Percentiles rank a stretch among this genome's conserved stretches.
Evolutionary conservation across 2,329 filamentous ascomycete genomes (phyloP).

Genomic region (Pseudocercospora vitis): DNA sequence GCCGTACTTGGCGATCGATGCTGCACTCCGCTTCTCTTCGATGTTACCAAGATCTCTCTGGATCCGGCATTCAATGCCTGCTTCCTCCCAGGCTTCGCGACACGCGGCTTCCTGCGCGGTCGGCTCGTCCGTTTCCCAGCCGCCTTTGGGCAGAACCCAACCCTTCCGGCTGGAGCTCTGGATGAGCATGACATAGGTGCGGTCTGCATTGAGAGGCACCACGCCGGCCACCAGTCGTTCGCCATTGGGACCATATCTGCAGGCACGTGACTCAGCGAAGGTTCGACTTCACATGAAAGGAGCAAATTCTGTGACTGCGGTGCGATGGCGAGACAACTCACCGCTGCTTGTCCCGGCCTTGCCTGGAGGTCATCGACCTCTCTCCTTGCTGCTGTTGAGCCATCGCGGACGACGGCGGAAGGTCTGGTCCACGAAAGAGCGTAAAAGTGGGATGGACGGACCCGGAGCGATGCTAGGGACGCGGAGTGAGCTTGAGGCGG

Average conservation of each 20-base stretch:
- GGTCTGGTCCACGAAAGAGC: slow-evolving; percentile 22
- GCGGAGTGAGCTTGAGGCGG: slow-evolving; percentile 4
- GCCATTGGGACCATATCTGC: slow-evolving; percentile 85
- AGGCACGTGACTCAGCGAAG: slow-evolving; percentile 26
- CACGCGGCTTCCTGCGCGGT: slow-evolving; percentile 78
- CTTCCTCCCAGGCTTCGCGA: slow-evolving; percentile 97
- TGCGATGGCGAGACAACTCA: slow-evolving; percentile 18
- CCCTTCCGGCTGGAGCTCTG: slow-evolving; percentile 87
- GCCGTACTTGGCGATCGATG: slow-evolving; percentile 37
- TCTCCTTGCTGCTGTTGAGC: slow-evolving; percentile 44
- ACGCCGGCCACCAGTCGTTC: slow-evolving; percentile 94
- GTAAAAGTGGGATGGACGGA: slow-evolving; percentile 22
- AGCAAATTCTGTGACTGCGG: neutral
- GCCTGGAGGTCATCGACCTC: slow-evolving; percentile 64
- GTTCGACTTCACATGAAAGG: slow-evolving; percentile 4
- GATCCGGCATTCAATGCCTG: slow-evolving; percentile 83
- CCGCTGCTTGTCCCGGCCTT: slow-evolving; percentile 75
- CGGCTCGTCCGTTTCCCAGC: slow-evolving; percentile 93
- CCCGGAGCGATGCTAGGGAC: slow-evolving; percentile 7
- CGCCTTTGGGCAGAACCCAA: slow-evolving; percentile 97
- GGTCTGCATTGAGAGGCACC: slow-evolving; percentile 83
- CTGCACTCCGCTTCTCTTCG: slow-evolving; percentile 66
- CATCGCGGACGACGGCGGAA: slow-evolving; percentile 38
- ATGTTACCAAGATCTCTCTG: slow-evolving; percentile 85
- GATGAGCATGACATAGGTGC: slow-evolving; percentile 85